Percentiles rank a stretch among this genome's conserved stretches.
Conservation (phyloP, 306 rosid genomes). For the Cucumis cinereus region DNA sequence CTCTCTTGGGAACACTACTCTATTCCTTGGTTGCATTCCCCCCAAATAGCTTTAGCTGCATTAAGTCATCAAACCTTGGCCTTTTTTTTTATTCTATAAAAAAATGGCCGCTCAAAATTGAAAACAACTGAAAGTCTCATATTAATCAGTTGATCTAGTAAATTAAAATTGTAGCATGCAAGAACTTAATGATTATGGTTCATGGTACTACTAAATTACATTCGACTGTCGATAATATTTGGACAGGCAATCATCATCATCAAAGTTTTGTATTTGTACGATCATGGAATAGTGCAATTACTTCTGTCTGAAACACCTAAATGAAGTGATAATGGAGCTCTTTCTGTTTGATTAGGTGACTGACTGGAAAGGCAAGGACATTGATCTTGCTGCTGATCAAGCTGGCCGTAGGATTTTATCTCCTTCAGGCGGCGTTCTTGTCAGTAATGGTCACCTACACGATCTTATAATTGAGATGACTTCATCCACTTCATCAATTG, state of each 20-base stretch:
- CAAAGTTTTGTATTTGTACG: not conserved
- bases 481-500: conserved; percentile 20
- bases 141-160: not conserved
- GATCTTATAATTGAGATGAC: conserved; percentile 39
- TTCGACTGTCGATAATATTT: not conserved
- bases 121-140: not conserved
- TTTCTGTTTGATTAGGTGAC: conserved; percentile 38
- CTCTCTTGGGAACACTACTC: not conserved
- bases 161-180: not conserved
- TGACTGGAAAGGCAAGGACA: conserved; percentile 63
- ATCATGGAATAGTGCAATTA: not conserved
- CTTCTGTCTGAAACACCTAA: not conserved
- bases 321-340: conserved; percentile 7
- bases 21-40: not conserved
- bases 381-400: conserved; percentile 68
- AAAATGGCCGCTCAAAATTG: not conserved
- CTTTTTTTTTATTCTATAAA: not conserved
- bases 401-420: conserved; percentile 44
- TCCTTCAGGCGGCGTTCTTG: conserved; percentile 67
- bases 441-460: conserved; percentile 46
- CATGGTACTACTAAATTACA: not conserved
- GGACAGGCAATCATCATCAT: not conserved
- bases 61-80: not conserved
- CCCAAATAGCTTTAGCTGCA: not conserved
- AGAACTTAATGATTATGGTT: not conserved